A percentile compares a stretch with the other conserved stretches of the same genome.
Conservation (phyloP, 352 stramenopile genomes). For the Thalassiosira pacifica region DNA sequence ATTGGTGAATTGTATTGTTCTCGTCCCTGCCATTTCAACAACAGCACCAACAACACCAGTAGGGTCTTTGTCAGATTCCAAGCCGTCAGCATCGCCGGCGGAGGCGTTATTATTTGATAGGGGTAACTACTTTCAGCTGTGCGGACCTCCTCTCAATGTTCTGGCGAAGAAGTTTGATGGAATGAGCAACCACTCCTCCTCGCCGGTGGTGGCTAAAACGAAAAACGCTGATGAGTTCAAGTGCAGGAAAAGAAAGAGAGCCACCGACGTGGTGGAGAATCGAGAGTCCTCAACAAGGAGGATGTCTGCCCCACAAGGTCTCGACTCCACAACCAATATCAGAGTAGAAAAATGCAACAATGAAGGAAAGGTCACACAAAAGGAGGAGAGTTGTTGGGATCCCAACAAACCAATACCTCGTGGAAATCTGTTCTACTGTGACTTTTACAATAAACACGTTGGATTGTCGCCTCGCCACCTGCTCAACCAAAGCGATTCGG, state of each 20-base stretch:
- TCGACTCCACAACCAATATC: too few relatives aligned
- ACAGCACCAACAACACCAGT: not conserved
- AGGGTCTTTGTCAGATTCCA: not conserved
- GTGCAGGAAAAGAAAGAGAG: conserved; percentile 6
- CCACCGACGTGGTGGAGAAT: conserved; percentile 3
- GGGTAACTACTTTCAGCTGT: conserved; percentile 78
- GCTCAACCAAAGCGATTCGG: conserved; percentile 36
- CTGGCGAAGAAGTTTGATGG: conserved; percentile 48
- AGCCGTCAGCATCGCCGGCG: too few relatives aligned
- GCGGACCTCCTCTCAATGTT: conserved; percentile 72
- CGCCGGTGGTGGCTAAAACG: too few relatives aligned
- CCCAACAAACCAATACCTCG: conserved; percentile 62
- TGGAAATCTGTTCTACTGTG: conserved; percentile 62
- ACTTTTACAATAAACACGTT: conserved; percentile 56
- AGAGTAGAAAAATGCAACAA: not conserved
- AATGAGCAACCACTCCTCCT: conserved; percentile 18
- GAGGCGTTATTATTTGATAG: conserved; percentile 21
- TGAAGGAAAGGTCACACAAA: not conserved
- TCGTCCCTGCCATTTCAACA: conserved; percentile 63
- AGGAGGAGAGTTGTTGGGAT: conserved; percentile 38
- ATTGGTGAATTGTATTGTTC: conserved; percentile 72
- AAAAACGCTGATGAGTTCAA: not conserved
- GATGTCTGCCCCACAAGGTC: too few relatives aligned
- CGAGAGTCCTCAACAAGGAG: not conserved
- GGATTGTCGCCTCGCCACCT: conserved; percentile 52